Evolutionary conservation across 371 early-diverging fungal genomes (phyloP), one percentile per base, ranked within the genome.

Genomic region (Circinella minor): DNA sequence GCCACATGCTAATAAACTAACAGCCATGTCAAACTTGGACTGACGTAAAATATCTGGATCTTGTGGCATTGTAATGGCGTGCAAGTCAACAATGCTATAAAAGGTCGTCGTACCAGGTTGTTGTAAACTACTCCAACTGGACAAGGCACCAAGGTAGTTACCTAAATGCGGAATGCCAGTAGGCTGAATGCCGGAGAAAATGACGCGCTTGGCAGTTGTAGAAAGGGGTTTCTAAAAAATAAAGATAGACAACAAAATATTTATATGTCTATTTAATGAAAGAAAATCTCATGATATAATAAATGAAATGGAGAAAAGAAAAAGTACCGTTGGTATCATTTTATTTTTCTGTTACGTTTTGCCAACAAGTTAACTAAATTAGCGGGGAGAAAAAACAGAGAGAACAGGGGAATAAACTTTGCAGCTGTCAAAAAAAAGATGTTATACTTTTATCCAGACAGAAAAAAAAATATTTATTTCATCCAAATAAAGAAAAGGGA

Each of bases 161-260:
- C 98, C 98, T 37, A 98, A 79, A 74, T 97, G 97, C 36, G 95
- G 96, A 18, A 89, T 88, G 17, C 97, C 97, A 6, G 98, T 96
- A 4, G 98, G 97, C 79, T 97, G 96, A 69, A 96, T 95, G 2
- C 96, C 97, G 4, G 95, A 94, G 59, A 95, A 89, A 11, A 92
- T 62, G 4, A 62, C 34, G 17, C 63, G 68, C 11, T 47, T 65
- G 51, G 65, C 54, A 8, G 65, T 65, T 36, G 65, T 36, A 0
- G 62, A 62, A n/a, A 62, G 47, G 4, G 18, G 1, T 36, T 20
- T 62, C 62, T 43, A 62, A 38, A 5, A 0, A 9, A 38, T 43
- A 43, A 43, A 11, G 9, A 43, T 9, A 43, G 43, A 6, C 27
- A 27, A 27, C 27, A 27, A 27, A 27, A 27, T 27, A 27, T 27